Base-by-base conservation (phyloP, 2,329 filamentous ascomycete genomes). In the Penicillium psychrosexuale region DNA sequence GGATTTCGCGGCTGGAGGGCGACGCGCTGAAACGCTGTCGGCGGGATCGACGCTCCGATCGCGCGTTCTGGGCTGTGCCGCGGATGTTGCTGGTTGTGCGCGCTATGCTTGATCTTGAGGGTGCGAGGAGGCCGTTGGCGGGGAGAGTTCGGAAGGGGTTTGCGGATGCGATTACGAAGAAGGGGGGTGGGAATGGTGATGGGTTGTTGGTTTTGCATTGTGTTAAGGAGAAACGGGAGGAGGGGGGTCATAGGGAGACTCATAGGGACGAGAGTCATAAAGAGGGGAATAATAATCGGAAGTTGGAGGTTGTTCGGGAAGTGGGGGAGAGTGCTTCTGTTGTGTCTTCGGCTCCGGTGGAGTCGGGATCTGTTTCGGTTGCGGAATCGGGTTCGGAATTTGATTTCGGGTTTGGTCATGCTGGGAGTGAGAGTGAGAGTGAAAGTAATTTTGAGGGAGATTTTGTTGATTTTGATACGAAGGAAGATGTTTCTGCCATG, bases 1-100 rank as follows among this genome's bases (percentile, higher is more conserved):
- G 84, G 83, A 80, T 84, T 48, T 71, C 74, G 1, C 58, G 75
- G 2, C 63, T 84, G 6, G 77, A 82, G 40, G 72, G 75, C n/a
- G 77, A 80, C 8, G 78, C 76, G 5, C 65, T 71, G 51, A 77
- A 78, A 57, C 69, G 69, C 5, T 65, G 63, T 40, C 61, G 61
- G 1, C 57, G 63, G 7, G 59, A 62, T 12, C 50, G 63, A 3
- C 44, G 49, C 2, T 75, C 74, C 48, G 71, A 75, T 37, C 62
- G 66, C 1, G 64, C 65, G 2, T 77, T 74, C 43, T 66, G 67
- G 46, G 72, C 72, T 8, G 69, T 77, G 11, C 67, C 69, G 19
- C 64, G 69, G 2, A 72, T 77, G 61, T 60, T 77, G 3, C 66
- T 69, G 13, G 65, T 75, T 3, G 59, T 74, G 1, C 62, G 72